Base-by-base conservation (phyloP, 768 basidiomycete genomes). In the Hemileccinum rubropunctum region DNA sequence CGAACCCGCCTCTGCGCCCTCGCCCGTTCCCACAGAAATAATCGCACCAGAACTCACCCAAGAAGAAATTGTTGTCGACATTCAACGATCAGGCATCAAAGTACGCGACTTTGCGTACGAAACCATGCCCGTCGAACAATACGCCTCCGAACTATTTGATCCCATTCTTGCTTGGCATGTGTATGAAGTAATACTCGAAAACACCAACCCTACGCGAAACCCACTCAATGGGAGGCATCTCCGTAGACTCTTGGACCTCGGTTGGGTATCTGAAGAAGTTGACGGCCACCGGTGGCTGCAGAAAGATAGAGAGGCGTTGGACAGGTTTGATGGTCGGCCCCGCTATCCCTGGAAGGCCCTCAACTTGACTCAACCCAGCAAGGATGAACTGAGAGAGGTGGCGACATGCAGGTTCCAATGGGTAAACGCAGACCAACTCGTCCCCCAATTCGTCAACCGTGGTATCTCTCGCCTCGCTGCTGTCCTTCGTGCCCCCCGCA, bases 81-180 rank as follows among this genome's bases (percentile, higher is more conserved):
- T 67, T 20, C 61, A 67, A 39, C 51, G 50, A 27, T 56, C 44
- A 10, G 66, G 67, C 26, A 53, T 65, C 43, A 67, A 58, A 56
- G 63, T 67, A 35, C 57, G 67, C 66, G 66, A 68, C 53, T 68
- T 69, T 47, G 65, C 57, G 12, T 52, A 58, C 20, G 68, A 68
- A 50, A 21, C 38, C 10, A 9, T 53, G 6, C 58, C 65, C 2
- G n/a, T 42, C 23, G 52, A 55, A 10, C 42, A 58, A 26, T 37
- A 41, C 28, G 59, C 66, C 7, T 52, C 54, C 1, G 66, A 68
- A 41, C 50, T 68, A 21, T 68, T 69, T 42, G 66, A 68, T 28
- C 68, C 66, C 12, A 45, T 69, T 32, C 54, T 63, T 40, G 58
- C 51, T 17, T 68, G 66, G 66, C 56, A 68, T 33, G 50, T 61